Conservation (phyloP, 75 land plant species). For the Selaginella moellendorffii region DNA sequence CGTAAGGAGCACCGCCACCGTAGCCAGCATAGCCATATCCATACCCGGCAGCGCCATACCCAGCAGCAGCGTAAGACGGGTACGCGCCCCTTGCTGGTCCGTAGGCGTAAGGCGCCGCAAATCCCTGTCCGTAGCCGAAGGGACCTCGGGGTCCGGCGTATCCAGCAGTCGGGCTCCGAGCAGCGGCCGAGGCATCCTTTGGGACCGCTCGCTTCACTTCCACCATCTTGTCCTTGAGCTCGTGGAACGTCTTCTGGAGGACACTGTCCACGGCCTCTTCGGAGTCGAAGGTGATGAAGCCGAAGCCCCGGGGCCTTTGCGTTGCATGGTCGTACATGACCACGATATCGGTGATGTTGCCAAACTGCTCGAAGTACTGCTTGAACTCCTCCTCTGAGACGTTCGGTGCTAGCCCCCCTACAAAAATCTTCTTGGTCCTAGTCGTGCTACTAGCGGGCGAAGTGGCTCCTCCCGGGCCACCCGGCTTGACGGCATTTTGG, state of each 20-base stretch:
- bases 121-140: constrained; percentile 3
- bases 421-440: constrained; percentile 3
- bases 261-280: constrained; percentile 7
- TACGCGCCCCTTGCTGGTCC: not conserved
- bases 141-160: not conserved
- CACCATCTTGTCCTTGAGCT: constrained; percentile 9
- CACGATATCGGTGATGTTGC: constrained; percentile 1
- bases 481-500: not conserved
- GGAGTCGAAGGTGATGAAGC: constrained; percentile 6
- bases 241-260: constrained; percentile 1
- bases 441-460: not conserved
- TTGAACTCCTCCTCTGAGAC: not conserved
- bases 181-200: not conserved
- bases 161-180: not conserved
- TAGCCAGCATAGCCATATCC: not conserved
- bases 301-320: constrained; percentile 5
- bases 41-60: not conserved
- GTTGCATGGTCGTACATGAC: constrained; percentile 8
- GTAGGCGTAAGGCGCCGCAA: not conserved
- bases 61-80: not conserved
- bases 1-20: not conserved
- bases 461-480: not conserved
- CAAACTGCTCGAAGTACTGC: constrained; percentile 2
- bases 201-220: constrained; percentile 6
- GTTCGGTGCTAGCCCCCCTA: constrained; percentile 5